A percentile compares a stretch with the other conserved stretches of the same genome.
Conservation (phyloP, 305 asterid species). For the Fraxinus xanthoxyloides region DNA sequence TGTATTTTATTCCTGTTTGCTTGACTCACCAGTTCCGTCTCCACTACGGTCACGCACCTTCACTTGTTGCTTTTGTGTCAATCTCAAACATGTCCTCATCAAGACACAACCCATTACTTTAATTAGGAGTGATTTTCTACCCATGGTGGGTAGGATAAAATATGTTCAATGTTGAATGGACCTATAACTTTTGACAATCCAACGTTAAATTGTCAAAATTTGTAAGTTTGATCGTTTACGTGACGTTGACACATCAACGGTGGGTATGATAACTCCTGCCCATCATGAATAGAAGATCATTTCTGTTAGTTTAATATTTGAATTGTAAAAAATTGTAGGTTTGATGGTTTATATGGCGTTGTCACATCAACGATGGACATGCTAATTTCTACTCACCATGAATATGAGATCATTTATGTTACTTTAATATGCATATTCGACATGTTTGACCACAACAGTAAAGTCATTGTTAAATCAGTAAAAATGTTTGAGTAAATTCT, state of each 20-base stretch:
- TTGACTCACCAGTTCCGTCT: constrained; percentile 8
- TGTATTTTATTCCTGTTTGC: background rate
- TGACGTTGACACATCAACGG: background rate
- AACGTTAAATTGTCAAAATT: background rate
- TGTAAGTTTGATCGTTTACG: background rate
- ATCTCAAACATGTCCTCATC: background rate
- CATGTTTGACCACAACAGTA: background rate
- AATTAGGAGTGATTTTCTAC: too few species aligned
- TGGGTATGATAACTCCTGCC: too few species aligned
- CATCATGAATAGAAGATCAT: background rate
- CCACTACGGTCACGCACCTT: constrained; percentile 14
- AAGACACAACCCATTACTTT: background rate
- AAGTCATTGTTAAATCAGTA: background rate
- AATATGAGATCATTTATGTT: background rate
- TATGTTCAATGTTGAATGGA: too few species aligned
- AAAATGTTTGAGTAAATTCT: too few species aligned
- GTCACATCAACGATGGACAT: too few species aligned
- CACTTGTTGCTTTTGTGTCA: background rate
- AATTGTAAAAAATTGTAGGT: background rate
- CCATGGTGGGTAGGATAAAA: too few species aligned
- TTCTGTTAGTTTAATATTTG: too few species aligned
- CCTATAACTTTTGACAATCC: too few species aligned
- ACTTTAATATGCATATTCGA: background rate
- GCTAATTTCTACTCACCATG: too few species aligned
- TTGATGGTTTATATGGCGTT: background rate